phyloP scores from a whole-genome alignment of 768 basidiomycete genomes.

The Paxillus rubicundulus region DNA sequence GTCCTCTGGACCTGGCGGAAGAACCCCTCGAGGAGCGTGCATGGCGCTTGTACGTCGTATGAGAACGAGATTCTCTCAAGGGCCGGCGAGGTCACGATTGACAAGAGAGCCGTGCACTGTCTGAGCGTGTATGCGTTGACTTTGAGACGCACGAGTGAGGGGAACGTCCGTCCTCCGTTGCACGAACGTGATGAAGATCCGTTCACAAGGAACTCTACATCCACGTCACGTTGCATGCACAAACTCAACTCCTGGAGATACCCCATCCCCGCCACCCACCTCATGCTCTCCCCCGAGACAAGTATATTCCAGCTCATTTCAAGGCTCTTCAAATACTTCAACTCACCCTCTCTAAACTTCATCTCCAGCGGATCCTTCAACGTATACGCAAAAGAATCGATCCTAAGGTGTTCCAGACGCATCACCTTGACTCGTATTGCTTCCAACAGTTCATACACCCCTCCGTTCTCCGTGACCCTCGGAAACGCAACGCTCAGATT shows the following conservation, averaged over 20 bases:
- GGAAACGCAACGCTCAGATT: constrained; percentile 25
- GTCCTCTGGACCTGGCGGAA: constrained; percentile 21
- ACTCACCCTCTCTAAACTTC: constrained; percentile 13
- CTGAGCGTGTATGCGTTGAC: constrained; percentile 24
- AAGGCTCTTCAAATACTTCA: constrained; percentile 22
- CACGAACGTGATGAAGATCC: constrained; percentile 4
- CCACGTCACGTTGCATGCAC: constrained; percentile 18
- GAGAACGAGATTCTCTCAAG: constrained; percentile 23
- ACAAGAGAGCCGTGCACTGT: constrained; percentile 27
- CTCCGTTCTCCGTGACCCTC: constrained; percentile 14
- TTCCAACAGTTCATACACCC: constrained; percentile 22
- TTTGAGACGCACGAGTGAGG: constrained; percentile 22
- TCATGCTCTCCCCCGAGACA: constrained; percentile 22
- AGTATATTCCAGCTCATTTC: constrained; percentile 24
- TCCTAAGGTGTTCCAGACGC: constrained; percentile 15
- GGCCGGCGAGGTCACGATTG: constrained; percentile 21
- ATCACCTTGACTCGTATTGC: constrained; percentile 21
- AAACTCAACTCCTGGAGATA: constrained; percentile 25
- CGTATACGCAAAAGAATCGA: constrained; percentile 23
- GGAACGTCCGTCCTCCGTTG: constrained; percentile 15
- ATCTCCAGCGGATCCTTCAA: constrained; percentile 12
- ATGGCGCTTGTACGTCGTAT: constrained; percentile 28
- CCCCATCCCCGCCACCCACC: constrained; percentile 19
- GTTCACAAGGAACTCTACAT: constrained; percentile 10
- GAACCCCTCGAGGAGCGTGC: constrained; percentile 19